phyloP scores from a whole-genome alignment of 2,329 filamentous ascomycete species.

The Rutstroemia sp. region DNA sequence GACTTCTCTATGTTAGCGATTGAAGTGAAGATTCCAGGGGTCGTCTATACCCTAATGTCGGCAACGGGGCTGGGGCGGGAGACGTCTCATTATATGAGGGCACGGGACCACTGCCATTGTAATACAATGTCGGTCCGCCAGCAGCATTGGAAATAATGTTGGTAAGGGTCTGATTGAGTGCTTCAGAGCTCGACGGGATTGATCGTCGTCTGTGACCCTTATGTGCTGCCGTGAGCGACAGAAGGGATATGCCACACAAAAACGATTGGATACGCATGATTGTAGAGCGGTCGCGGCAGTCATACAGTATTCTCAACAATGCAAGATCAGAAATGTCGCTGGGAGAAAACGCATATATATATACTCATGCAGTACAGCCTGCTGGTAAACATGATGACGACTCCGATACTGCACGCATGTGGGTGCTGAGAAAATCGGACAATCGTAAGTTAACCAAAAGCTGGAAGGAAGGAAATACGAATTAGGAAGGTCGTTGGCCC shows the following conservation, averaged over 20 bases:
- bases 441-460: neutral
- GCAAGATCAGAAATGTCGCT: neutral
- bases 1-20: neutral
- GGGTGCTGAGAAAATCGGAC: neutral
- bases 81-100: constrained; percentile 5
- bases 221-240: constrained; percentile 6
- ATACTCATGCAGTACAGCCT: neutral
- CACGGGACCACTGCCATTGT: constrained; percentile 4
- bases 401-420: neutral
- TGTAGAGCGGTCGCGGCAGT: neutral
- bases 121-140: constrained; percentile 7
- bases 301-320: neutral
- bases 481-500: constrained; percentile 1
- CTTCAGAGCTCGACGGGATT: constrained; percentile 4
- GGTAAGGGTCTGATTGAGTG: constrained; percentile 6
- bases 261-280: neutral
- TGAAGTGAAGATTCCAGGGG: neutral
- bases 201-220: constrained; percentile 6
- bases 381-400: neutral
- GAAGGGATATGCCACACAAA: neutral
- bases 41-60: neutral
- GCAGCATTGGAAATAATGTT: constrained; percentile 7
- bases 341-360: neutral
- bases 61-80: constrained; percentile 1
- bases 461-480: neutral